Evolutionary conservation across 768 basidiomycete species (phyloP).

Genomic region (Phlegmacium glaucopus): DNA sequence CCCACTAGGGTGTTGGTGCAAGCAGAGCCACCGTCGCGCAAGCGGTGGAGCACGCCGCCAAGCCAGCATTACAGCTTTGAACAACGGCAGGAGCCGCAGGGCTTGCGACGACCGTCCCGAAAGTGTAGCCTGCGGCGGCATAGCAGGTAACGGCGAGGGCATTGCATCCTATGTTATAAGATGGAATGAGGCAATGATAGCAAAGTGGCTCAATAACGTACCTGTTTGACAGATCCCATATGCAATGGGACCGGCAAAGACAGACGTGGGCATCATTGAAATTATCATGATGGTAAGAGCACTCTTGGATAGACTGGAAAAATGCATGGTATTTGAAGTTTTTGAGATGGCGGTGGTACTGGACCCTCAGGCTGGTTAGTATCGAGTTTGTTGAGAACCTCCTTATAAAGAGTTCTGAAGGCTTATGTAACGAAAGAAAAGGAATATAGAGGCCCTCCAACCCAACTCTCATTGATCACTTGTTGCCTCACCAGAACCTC

Average conservation of each 20-base stretch:
- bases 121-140: constrained; percentile 36
- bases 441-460: no score
- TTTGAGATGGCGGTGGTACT: no score
- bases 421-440: no score
- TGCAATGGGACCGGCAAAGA: constrained; percentile 28
- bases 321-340: no score
- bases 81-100: constrained; percentile 33
- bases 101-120: constrained; percentile 40
- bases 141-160: constrained; percentile 36
- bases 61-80: constrained; percentile 38
- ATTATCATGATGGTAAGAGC: background rate
- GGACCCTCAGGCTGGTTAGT: no score
- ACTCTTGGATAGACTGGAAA: no score
- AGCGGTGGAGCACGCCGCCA: constrained; percentile 39
- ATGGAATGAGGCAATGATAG: background rate
- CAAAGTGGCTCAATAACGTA: constrained; percentile 8
- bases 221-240: constrained; percentile 43
- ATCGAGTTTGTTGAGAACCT: no score
- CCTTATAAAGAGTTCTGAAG: no score
- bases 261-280: background rate
- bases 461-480: no score
- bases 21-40: constrained; percentile 34
- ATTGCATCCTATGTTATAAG: constrained; percentile 18
- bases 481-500: no score
- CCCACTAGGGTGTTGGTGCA: constrained; percentile 26